Percentiles rank a stretch among this genome's conserved stretches.
Evolutionary conservation across 257 asterid genomes (phyloP).

Genomic region (Handroanthus guayacan): DNA sequence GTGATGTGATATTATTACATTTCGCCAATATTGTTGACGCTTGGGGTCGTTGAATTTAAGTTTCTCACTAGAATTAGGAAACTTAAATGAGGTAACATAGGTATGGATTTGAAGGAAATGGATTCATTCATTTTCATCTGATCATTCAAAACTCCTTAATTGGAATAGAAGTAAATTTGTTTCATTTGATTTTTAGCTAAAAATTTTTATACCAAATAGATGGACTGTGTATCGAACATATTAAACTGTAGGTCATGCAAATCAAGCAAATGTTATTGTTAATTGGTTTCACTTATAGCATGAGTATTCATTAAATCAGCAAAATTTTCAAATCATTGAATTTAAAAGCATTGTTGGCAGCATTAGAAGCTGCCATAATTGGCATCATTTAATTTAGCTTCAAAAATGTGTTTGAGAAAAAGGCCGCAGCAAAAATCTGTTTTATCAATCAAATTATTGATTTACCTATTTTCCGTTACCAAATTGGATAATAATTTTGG

Average conservation of each 20-base stretch:
- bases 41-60: neutral
- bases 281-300: neutral
- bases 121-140: neutral
- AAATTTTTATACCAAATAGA: neutral
- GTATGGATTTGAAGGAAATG: neutral
- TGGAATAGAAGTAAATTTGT: slow-evolving; percentile 9
- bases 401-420: neutral
- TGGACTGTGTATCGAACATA: neutral
- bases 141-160: neutral
- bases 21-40: neutral
- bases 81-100: neutral
- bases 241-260: neutral
- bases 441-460: neutral
- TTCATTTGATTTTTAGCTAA: neutral
- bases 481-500: slow-evolving; percentile 7
- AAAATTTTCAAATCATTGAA: neutral
- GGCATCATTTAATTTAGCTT: neutral
- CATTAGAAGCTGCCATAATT: neutral
- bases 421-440: neutral
- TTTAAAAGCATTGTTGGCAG: neutral
- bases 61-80: slow-evolving; percentile 10
- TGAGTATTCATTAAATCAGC: neutral
- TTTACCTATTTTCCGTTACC: neutral
- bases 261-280: neutral
- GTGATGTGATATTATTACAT: slow-evolving; percentile 6